Percentiles rank a stretch among this genome's conserved stretches.
These are phyloP conservation scores for Xylariaceae sp. DNA, from an alignment of 2,329 filamentous ascomycete genomes.

Conservation along the genomic window DNA sequence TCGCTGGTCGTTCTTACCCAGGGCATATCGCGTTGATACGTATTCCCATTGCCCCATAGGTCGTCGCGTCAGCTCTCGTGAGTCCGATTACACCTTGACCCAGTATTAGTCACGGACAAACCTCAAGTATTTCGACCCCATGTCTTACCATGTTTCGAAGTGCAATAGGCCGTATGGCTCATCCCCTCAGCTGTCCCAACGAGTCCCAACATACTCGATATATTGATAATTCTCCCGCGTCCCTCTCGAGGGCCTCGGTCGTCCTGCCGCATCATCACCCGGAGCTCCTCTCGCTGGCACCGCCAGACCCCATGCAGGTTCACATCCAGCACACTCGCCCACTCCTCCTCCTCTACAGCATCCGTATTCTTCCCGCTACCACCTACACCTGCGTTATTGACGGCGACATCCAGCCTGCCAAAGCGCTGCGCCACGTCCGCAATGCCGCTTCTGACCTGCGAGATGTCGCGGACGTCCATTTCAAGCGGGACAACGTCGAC, in stretches of 20 bases:
- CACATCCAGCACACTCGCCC: constrained; percentile 45
- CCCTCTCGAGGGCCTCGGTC: constrained; percentile 37
- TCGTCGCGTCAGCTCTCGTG: constrained; percentile 48
- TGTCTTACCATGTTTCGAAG: constrained; percentile 37
- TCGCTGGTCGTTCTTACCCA: constrained; percentile 26
- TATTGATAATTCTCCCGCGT: constrained; percentile 44
- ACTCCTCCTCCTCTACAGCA: constrained; percentile 42
- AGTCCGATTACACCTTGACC: constrained; percentile 44
- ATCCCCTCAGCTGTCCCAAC: constrained; percentile 32
- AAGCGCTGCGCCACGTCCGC: constrained; percentile 40
- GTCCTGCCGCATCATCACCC: constrained; percentile 48
- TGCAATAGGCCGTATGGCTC: constrained; percentile 42
- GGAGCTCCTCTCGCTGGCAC: constrained; percentile 50
- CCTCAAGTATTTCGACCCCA: constrained; percentile 19
- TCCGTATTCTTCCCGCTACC: constrained; percentile 32
- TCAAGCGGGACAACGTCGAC: constrained; percentile 36
- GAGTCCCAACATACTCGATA: constrained; percentile 46
- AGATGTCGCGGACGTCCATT: constrained; percentile 42
- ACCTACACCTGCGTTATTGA: constrained; percentile 53
- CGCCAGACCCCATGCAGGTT: constrained; percentile 55
- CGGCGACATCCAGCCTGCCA: constrained; percentile 38
- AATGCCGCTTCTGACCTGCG: constrained; percentile 39
- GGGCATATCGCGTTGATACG: constrained; percentile 60
- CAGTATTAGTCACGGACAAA: not conserved
- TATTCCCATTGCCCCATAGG: constrained; percentile 47